Conservation (phyloP, 495 filamentous ascomycete genomes). For the Neurospora sublineolata region DNA sequence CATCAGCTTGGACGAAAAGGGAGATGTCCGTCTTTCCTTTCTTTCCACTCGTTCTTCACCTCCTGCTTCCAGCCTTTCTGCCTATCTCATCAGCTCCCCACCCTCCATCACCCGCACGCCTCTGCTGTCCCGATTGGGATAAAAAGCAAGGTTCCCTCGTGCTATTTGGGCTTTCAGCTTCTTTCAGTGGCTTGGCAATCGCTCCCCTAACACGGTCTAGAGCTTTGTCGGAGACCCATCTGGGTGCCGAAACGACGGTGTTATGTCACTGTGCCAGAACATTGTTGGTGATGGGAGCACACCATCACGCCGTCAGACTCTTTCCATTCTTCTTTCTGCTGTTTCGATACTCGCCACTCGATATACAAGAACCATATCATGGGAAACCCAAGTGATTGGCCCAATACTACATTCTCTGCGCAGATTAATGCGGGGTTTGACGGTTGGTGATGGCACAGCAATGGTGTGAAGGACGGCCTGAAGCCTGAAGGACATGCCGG, state of each 20-base stretch:
- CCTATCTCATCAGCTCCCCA: neutral
- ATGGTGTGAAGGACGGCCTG: neutral
- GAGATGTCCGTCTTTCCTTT: neutral
- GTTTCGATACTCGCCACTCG: neutral
- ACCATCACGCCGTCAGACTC: neutral
- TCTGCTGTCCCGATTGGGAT: neutral
- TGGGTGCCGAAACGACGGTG: neutral
- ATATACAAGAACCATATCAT: neutral
- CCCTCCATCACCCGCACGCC: neutral
- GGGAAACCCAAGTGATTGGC: neutral
- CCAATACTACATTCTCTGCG: neutral
- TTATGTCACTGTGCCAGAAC: neutral
- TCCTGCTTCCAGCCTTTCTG: neutral
- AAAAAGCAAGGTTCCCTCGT: neutral
- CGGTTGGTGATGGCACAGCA: neutral
- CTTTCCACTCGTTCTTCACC: neutral
- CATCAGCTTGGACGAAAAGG: neutral
- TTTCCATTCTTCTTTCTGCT: neutral
- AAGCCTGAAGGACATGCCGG: neutral
- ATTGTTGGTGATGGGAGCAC: neutral
- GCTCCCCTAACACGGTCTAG: neutral
- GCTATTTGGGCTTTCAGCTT: neutral
- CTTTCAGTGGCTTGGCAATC: neutral
- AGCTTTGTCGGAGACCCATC: neutral
- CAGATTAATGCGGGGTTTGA: neutral